phyloP scores from a whole-genome alignment of 768 basidiomycete species.

The Russula vinacea region DNA sequence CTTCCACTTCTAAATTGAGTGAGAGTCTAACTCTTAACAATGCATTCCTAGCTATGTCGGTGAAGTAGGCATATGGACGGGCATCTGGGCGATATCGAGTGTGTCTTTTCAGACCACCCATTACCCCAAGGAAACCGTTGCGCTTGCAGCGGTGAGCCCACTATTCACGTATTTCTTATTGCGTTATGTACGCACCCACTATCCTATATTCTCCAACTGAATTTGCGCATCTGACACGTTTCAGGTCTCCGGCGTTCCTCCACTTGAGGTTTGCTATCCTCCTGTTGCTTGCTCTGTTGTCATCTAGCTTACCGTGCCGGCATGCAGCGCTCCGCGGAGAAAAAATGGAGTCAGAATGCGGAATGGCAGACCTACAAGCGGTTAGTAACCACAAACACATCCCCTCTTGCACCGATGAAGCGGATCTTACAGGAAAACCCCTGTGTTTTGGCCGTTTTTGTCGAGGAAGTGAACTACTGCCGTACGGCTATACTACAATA shows the following conservation, averaged over 20 bases:
- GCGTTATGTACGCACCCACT: slow-evolving; percentile 43
- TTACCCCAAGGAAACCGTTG: slow-evolving; percentile 46
- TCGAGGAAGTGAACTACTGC: background rate
- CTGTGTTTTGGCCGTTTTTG: slow-evolving; percentile 39
- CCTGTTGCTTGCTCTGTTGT: background rate
- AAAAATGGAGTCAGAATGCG: slow-evolving; percentile 52
- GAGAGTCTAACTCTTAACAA: background rate
- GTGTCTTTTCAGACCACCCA: slow-evolving; percentile 45
- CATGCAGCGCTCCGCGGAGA: slow-evolving; percentile 44
- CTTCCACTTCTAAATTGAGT: background rate
- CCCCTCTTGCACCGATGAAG: background rate
- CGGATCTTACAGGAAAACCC: slow-evolving; percentile 33
- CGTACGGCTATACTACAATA: background rate
- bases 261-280: slow-evolving; percentile 48
- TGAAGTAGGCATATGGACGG: slow-evolving; percentile 67
- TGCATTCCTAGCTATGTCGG: slow-evolving; percentile 56
- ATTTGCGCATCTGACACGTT: slow-evolving; percentile 5
- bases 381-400: slow-evolving; percentile 36
- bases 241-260: slow-evolving; percentile 67
- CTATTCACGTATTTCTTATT: slow-evolving; percentile 62
- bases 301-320: background rate
- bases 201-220: background rate
- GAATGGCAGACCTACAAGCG: slow-evolving; percentile 59
- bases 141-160: slow-evolving; percentile 54
- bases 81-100: slow-evolving; percentile 58